Conservation (phyloP, 352 stramenopile species). For the Pythium vanterpoolii region DNA sequence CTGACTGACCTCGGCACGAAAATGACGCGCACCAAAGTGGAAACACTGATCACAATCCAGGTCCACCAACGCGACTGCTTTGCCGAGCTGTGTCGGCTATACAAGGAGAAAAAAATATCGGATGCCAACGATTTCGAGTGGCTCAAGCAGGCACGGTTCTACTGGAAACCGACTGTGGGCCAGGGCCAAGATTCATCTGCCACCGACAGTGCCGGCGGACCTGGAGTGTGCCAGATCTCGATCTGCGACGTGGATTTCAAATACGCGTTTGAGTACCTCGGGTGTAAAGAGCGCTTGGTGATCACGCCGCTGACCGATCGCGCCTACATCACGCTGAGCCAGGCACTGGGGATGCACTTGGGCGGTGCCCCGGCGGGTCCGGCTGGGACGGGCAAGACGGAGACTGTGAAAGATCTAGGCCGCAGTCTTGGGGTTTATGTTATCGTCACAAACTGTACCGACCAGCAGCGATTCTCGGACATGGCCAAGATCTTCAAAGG, state of each 20-base stretch:
- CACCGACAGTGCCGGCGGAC: conserved; percentile 81
- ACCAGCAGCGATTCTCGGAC: conserved; percentile 98
- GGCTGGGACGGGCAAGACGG: conserved; percentile 96
- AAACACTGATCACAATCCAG: conserved; percentile 98
- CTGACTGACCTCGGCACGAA: conserved; percentile 95
- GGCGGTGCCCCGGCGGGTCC: conserved; percentile 94
- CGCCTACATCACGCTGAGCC: conserved; percentile 97
- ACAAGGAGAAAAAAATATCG: conserved; percentile 95
- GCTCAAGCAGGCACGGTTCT: conserved; percentile 99
- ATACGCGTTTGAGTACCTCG: conserved; percentile 98
- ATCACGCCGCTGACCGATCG: conserved; percentile 97
- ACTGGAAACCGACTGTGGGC: conserved; percentile 94
- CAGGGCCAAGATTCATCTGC: conserved; percentile 52
- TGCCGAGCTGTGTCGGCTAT: conserved; percentile 90
- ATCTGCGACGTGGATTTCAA: conserved; percentile 99
- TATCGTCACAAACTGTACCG: conserved; percentile 97
- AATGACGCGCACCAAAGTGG: conserved; percentile 97
- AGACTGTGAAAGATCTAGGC: conserved; percentile 97
- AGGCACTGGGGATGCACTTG: conserved; percentile 98
- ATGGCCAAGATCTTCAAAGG: conserved; percentile 99
- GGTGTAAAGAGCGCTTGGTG: conserved; percentile 96
- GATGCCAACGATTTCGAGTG: conserved; percentile 99
- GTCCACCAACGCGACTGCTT: conserved; percentile 98
- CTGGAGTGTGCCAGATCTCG: conserved; percentile 89
- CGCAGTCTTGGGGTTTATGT: conserved; percentile 95